phyloP scores from a whole-genome alignment of 2,329 filamentous ascomycete genomes.

The Purpureocillium takamizusanense region DNA sequence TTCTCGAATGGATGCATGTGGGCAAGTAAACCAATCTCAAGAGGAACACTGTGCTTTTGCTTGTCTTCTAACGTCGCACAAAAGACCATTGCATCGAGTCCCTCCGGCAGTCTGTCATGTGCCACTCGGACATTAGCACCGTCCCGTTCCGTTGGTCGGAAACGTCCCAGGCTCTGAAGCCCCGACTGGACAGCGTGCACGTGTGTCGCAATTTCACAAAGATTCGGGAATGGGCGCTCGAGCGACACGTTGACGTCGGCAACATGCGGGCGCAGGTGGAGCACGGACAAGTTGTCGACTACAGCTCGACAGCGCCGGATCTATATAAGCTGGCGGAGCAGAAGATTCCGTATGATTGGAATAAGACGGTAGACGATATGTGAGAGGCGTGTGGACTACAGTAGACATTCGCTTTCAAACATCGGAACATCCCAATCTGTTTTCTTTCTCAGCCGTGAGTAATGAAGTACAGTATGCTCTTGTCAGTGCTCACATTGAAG shows the following conservation, averaged over 20 bases:
- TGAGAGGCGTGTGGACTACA: no score
- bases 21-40: not conserved
- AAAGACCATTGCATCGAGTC: slow-evolving; percentile 6
- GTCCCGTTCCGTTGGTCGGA: slow-evolving; percentile 2
- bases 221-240: slow-evolving; percentile 4
- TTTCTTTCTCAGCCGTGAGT: no score
- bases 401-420: no score
- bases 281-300: slow-evolving; percentile 3
- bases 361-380: slow-evolving; percentile 2
- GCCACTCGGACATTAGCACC: slow-evolving; percentile 4
- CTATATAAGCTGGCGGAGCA: not conserved
- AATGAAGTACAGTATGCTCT: no score
- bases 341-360: not conserved
- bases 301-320: not conserved
- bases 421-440: no score
- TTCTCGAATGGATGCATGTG: slow-evolving; percentile 3
- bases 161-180: slow-evolving; percentile 1
- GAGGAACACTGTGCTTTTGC: not conserved
- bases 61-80: not conserved
- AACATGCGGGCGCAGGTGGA: slow-evolving; percentile 3
- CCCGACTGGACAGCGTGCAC: slow-evolving; percentile 1
- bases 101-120: slow-evolving; percentile 5
- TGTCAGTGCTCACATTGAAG: no score
- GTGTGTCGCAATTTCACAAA: slow-evolving; percentile 5
- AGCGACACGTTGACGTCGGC: not conserved